These are phyloP conservation scores for Boletus pseudopeckii DNA, from an alignment of 768 basidiomycete genomes.

Conservation along the genomic window DNA sequence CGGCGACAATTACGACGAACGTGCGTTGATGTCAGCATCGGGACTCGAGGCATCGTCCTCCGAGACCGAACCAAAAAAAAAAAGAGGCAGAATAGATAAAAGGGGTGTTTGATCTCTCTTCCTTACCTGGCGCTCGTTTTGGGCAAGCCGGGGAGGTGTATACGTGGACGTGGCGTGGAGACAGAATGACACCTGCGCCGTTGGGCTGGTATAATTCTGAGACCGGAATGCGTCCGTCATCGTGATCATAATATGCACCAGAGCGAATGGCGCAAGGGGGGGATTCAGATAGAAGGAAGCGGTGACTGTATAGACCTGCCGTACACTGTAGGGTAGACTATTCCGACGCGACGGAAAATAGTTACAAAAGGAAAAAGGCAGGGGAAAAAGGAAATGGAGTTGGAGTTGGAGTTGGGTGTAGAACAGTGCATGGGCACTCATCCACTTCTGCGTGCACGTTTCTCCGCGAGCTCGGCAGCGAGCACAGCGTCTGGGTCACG, in stretches of 20 bases:
- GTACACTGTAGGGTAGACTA: neutral
- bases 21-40: too few species aligned
- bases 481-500: conserved; percentile 50
- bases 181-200: neutral
- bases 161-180: neutral
- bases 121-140: too few species aligned
- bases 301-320: neutral
- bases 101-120: too few species aligned
- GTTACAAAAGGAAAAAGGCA: neutral
- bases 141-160: neutral
- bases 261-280: too few species aligned
- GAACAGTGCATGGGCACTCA: neutral
- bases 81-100: neutral
- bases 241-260: neutral
- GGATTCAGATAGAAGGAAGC: too few species aligned
- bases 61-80: too few species aligned
- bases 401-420: neutral
- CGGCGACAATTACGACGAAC: too few species aligned
- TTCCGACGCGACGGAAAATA: neutral
- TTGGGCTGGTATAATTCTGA: neutral
- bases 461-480: conserved; percentile 36
- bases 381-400: neutral
- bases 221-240: neutral
- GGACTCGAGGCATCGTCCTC: too few species aligned
- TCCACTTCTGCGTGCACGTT: neutral